Percentiles rank a stretch among this genome's conserved stretches.
These are phyloP conservation scores for Ophiostoma tasmaniense DNA, from an alignment of 2,329 filamentous ascomycete species.

Conservation along the genomic window DNA sequence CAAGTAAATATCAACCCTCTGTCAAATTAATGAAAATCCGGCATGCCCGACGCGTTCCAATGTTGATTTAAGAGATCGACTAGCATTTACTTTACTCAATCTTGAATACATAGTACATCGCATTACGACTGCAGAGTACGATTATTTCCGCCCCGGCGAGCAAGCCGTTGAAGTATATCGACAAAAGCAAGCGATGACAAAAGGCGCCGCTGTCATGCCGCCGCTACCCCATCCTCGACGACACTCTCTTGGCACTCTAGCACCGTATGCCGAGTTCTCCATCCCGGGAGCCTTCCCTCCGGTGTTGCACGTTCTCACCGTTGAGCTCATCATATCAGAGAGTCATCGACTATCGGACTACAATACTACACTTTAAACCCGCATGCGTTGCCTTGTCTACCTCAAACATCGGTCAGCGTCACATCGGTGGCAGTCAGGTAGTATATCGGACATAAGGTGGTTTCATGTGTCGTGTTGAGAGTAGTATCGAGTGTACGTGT, in stretches of 20 bases:
- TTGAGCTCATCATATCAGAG: not conserved
- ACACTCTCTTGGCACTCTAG: not conserved
- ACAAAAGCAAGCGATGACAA: not conserved
- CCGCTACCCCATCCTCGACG: not conserved
- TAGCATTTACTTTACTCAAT: not conserved
- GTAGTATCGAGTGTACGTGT: not conserved
- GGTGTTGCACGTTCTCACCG: not conserved
- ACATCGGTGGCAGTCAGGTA: conserved; percentile 1
- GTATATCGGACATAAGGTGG: not conserved
- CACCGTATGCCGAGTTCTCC: not conserved
- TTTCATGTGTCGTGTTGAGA: not conserved
- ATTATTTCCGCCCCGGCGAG: not conserved
- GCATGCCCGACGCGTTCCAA: conserved; percentile 2
- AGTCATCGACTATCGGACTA: not conserved
- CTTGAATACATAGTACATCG: not conserved
- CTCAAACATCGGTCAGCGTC: not conserved
- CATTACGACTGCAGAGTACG: not conserved
- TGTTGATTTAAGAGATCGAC: not conserved
- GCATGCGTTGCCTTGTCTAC: not conserved
- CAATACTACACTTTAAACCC: not conserved
- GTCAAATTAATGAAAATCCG: not conserved
- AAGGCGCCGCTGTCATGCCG: not conserved
- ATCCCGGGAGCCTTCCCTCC: not conserved
- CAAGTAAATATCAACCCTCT: not conserved
- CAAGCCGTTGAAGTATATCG: not conserved